phyloP scores from a whole-genome alignment of 148 eudicot genomes.

The Heliosperma pusillum region DNA sequence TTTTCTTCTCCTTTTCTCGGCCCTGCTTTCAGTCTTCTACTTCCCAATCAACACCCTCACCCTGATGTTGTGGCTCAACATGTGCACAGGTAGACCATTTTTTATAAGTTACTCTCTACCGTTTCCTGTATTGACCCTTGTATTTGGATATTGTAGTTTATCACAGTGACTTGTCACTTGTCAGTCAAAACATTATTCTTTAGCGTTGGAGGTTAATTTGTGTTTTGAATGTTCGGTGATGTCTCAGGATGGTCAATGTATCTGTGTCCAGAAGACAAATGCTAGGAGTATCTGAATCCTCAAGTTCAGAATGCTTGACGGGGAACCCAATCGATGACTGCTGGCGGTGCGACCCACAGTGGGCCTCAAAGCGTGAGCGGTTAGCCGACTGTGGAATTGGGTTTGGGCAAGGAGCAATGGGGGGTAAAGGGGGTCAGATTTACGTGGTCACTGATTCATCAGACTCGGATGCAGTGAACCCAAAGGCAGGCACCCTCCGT shows the following conservation, averaged over 20 bases:
- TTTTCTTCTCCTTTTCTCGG: neutral
- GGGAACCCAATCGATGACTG: slow-evolving; percentile 72
- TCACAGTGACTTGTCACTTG: neutral
- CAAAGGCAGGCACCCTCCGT: slow-evolving; percentile 52
- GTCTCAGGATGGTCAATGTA: slow-evolving; percentile 30
- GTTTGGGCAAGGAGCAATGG: slow-evolving; percentile 44
- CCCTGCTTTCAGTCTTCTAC: slow-evolving; percentile 6
- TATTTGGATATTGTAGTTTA: too few species aligned
- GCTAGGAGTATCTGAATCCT: neutral
- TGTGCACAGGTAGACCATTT: slow-evolving; percentile 32
- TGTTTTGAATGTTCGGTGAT: neutral
- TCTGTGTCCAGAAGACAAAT: slow-evolving; percentile 33
- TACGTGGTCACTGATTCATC: slow-evolving; percentile 61
- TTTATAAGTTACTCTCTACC: neutral
- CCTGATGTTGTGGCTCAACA: slow-evolving; percentile 46
- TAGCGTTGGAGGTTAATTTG: neutral
- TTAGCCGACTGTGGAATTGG: slow-evolving; percentile 60
- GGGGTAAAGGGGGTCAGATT: slow-evolving; percentile 58
- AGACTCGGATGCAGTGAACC: slow-evolving; percentile 50
- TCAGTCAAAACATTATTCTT: neutral
- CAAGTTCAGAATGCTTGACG: slow-evolving; percentile 27
- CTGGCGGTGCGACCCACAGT: slow-evolving; percentile 59
- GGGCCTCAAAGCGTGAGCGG: slow-evolving; percentile 50
- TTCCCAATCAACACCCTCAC: slow-evolving; percentile 53
- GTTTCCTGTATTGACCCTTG: neutral